Evolutionary conservation across 1,284 basidiomycete genomes (phyloP), one percentile per base, ranked within the genome.

Genomic region (Sparassis latifolia): DNA sequence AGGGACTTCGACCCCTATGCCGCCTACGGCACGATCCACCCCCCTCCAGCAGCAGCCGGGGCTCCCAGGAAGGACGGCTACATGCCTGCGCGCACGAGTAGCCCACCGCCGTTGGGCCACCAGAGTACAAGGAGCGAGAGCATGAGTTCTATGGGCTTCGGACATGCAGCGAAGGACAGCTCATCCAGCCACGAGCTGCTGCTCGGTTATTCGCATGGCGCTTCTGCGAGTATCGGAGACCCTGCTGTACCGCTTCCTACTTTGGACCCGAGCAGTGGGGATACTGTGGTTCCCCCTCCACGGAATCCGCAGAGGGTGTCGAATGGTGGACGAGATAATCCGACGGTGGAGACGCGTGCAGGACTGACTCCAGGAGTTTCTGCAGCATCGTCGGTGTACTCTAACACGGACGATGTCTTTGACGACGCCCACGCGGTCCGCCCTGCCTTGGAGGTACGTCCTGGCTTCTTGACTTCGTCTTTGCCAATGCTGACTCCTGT

Each of bases 161-260:
- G 67, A 27, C 76, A 79, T 59, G 70, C 71, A 42, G 68, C 76
- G 48, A 75, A 75, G 48, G 72, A 77, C 44, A 79, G 79, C 54
- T 74, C 72, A 9, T 80, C 77, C 27, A 87, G 84, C 66, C 77
- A 76, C 52, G 85, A 86, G 56, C 82, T 82, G 30, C 69, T 86
- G 28, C 64, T 87, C 46, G 71, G 71, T 5, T 77, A 70, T 51
- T 66, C 66, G 45, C 48, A 58, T 52, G 39, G 58, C 54, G 46
- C 60, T 57, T 61, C n/a, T 60, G 63, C 49, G 50, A 54, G 28
- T 51, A 63, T 27, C 53, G 52, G 10, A 53, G 4, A 44, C 53
- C 57, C 65, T 37, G 61, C 55, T 12, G 45, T 57, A 48, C 52
- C 52, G 45, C 43, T 52, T 10, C 30, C 55, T 32, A 52, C 52